phyloP scores from a whole-genome alignment of 352 stramenopile species.

The Globisporangium okanoganense region DNA sequence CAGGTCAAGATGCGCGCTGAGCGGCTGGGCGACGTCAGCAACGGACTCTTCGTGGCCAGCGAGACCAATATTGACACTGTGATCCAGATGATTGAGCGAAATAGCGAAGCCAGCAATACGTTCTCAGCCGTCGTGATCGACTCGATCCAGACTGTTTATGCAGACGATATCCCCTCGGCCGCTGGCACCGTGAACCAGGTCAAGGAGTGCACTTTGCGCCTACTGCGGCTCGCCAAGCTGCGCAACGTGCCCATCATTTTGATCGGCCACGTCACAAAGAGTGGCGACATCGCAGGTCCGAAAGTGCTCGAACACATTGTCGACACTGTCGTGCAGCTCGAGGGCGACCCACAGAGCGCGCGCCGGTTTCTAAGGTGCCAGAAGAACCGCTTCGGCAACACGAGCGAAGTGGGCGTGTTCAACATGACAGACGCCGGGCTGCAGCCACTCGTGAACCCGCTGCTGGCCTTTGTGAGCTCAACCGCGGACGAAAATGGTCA shows the following conservation, averaged over 20 bases:
- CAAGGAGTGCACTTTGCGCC: slow-evolving; percentile 92
- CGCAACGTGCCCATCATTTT: slow-evolving; percentile 90
- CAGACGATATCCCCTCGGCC: slow-evolving; percentile 71
- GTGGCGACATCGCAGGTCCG: slow-evolving; percentile 93
- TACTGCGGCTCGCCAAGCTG: slow-evolving; percentile 94
- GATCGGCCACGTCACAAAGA: slow-evolving; percentile 97
- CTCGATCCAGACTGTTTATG: slow-evolving; percentile 96
- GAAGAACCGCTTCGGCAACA: slow-evolving; percentile 97
- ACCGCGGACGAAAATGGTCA: slow-evolving; percentile 8
- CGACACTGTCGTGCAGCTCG: slow-evolving; percentile 95
- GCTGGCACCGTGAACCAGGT: slow-evolving; percentile 92
- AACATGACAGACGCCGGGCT: slow-evolving; percentile 90
- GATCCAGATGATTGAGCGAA: slow-evolving; percentile 44
- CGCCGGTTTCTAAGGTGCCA: slow-evolving; percentile 90
- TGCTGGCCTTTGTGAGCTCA: slow-evolving; percentile 77
- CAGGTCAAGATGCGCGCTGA: slow-evolving; percentile 94
- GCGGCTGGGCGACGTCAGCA: slow-evolving; percentile 66
- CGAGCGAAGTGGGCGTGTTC: slow-evolving; percentile 95
- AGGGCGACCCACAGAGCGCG: slow-evolving; percentile 84
- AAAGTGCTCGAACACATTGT: slow-evolving; percentile 90
- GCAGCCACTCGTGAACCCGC: slow-evolving; percentile 68
- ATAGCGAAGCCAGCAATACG: slow-evolving; percentile 1
- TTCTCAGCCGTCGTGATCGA: slow-evolving; percentile 91
- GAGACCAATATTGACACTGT: slow-evolving; percentile 84
- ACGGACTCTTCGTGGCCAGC: slow-evolving; percentile 73